Evolutionary conservation across 345 rosid species (phyloP).

Genomic region (Populus deltoides): DNA sequence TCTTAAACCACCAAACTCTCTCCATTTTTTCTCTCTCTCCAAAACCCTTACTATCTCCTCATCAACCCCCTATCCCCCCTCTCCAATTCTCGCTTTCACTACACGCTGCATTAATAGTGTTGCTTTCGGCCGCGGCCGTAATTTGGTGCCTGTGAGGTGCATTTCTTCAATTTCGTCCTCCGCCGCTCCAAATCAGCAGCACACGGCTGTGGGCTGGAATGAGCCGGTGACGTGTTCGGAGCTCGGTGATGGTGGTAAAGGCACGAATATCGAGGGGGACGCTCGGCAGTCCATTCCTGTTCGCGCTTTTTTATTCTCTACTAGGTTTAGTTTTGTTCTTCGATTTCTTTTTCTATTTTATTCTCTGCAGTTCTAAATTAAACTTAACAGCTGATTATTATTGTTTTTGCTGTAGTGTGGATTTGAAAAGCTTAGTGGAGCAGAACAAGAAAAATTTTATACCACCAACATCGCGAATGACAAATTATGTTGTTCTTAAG

Average conservation of each 20-base stretch:
- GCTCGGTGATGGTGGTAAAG: constrained; percentile 8
- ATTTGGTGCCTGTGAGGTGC: constrained; percentile 1
- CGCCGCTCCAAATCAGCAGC: constrained; percentile 10
- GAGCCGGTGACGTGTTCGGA: constrained; percentile 17
- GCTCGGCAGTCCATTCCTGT: constrained; percentile 66
- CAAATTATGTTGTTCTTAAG: constrained; percentile 77
- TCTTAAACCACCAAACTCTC: background rate
- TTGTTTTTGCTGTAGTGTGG: constrained; percentile 57
- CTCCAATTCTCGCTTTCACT: background rate
- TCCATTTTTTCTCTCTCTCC: background rate
- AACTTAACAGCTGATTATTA: background rate
- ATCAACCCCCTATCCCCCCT: background rate
- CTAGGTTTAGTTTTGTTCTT: constrained; percentile 44
- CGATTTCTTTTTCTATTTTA: background rate
- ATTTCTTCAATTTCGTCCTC: constrained; percentile 25
- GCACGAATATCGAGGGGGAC: constrained; percentile 29
- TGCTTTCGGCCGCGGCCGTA: background rate
- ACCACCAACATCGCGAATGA: constrained; percentile 85
- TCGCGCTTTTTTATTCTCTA: constrained; percentile 84
- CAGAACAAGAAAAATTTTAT: constrained; percentile 77
- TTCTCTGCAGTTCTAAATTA: background rate
- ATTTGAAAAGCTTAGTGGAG: constrained; percentile 80
- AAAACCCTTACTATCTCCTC: constrained; percentile 17
- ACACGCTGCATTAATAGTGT: background rate
- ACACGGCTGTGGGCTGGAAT: constrained; percentile 16